Conservation (phyloP, 208 protist species). For the Sergeia podlipaevii region DNA sequence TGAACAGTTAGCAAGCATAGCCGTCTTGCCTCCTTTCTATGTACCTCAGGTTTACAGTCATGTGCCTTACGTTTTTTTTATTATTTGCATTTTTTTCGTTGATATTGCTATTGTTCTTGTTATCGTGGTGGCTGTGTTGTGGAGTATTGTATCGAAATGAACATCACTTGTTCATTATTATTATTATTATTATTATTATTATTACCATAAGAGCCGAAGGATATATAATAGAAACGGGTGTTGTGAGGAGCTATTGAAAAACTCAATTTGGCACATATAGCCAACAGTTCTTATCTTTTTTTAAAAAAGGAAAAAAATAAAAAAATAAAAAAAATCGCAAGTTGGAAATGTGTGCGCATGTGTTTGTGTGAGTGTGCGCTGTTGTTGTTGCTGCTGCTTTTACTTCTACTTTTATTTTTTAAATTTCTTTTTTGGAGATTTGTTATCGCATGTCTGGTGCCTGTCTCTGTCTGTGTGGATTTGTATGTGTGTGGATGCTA, state of each 20-base stretch:
- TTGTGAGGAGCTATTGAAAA: not conserved
- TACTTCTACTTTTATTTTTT: constrained; percentile 6
- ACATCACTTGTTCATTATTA: constrained; percentile 10
- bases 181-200: constrained; percentile 9
- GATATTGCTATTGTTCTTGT: constrained; percentile 1
- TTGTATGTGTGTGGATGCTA: too few relatives aligned
- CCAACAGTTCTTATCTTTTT: constrained; percentile 7
- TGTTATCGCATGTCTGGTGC: not conserved
- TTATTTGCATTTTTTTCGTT: constrained; percentile 1
- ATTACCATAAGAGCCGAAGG: too few relatives aligned
- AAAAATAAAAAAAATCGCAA: constrained; percentile 9
- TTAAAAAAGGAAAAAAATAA: constrained; percentile 7
- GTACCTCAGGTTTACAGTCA: not conserved
- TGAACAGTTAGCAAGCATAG: not conserved
- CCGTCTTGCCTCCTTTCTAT: constrained; percentile 8
- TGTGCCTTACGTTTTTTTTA: not conserved
- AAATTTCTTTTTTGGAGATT: constrained; percentile 5
- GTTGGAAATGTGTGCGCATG: not conserved
- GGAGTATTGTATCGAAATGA: not conserved
- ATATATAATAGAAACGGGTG: too few relatives aligned
- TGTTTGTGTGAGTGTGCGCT: too few relatives aligned
- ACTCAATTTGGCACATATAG: not conserved
- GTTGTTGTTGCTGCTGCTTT: constrained; percentile 3
- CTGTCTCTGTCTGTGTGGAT: too few relatives aligned
- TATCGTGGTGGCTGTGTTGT: not conserved